These are phyloP conservation scores for Neohortaea acidophila DNA, from an alignment of 495 filamentous ascomycete species.

Conservation along the genomic window DNA sequence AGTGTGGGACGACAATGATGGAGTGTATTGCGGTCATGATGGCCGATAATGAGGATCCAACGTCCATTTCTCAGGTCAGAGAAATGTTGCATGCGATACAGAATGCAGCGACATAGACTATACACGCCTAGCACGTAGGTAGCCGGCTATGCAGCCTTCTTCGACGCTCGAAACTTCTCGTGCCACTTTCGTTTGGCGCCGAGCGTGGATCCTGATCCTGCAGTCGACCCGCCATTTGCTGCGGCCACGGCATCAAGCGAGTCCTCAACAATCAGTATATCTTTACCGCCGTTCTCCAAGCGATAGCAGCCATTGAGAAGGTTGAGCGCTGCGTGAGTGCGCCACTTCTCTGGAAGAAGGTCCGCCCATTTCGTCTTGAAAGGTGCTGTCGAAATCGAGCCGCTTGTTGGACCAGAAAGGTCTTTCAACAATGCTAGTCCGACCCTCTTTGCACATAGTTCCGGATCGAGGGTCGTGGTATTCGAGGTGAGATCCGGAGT, in stretches of 20 bases:
- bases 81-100: background rate
- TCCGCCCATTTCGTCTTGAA: conserved; percentile 34
- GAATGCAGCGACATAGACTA: background rate
- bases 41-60: background rate
- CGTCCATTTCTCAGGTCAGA: background rate
- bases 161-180: conserved; percentile 46
- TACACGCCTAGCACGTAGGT: background rate
- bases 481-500: no score
- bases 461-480: conserved; percentile 4
- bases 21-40: conserved; percentile 2
- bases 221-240: background rate
- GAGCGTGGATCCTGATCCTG: conserved; percentile 22
- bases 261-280: conserved; percentile 13
- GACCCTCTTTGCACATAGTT: background rate
- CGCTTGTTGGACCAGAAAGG: background rate
- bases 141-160: conserved; percentile 11
- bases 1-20: background rate
- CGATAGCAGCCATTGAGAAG: conserved; percentile 26
- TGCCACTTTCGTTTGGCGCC: conserved; percentile 64
- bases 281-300: conserved; percentile 19
- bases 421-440: background rate
- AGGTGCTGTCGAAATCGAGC: background rate
- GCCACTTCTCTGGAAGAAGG: conserved; percentile 43
- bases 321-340: conserved; percentile 33
- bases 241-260: background rate